Evolutionary conservation across 228 moss, liverwort and hornwort genomes (phyloP), one percentile per base, ranked within the genome.

Genomic region (Sphagnum magellanicum): DNA sequence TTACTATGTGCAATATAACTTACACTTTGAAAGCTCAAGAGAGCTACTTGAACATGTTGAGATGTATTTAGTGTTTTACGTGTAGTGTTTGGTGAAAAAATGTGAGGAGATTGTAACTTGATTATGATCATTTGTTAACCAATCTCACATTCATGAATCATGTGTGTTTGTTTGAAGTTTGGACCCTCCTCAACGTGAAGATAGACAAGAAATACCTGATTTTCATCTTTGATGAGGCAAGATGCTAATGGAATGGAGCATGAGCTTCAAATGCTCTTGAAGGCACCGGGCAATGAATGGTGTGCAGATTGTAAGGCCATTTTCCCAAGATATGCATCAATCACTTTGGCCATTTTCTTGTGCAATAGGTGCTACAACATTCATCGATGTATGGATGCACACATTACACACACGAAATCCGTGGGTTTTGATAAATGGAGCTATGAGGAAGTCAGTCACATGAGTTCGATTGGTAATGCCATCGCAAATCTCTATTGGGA

Each of bases 351-450:
- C 8, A 68, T 84, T 53, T 91, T 88, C 59, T 67, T 91, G 60
- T 91, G 91, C 77, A 88, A 88, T 69, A 79, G 88, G 68, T 91
- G 88, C 66, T 91, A 88, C 16, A 86, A 80, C 0, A 79, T 91
- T 10, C 91, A 91, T 48, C 81, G 86, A 11, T 79, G 77, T 6
- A 66, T 88, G 0, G 86, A 86, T 4, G 88, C 84, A 6, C 91
- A 91, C 66, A 55, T 91, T 70, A 88, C 84, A 17, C 84, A 84
- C 66, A 91, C 91, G 9, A 91, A 91, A 75, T 84, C 81, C 4
- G 84, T 91, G 51, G 88, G 88, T 6, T 72, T 91, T 17, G 91
- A 91, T 73, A 75, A 77, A 17, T 91, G 91, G 91, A 86, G 81
- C 68, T 32, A 65, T 10, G 73, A 82, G 3, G 91, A 88, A 52